Conservation (phyloP, 2,329 filamentous ascomycete genomes). For the Aspergillus awamori region DNA sequence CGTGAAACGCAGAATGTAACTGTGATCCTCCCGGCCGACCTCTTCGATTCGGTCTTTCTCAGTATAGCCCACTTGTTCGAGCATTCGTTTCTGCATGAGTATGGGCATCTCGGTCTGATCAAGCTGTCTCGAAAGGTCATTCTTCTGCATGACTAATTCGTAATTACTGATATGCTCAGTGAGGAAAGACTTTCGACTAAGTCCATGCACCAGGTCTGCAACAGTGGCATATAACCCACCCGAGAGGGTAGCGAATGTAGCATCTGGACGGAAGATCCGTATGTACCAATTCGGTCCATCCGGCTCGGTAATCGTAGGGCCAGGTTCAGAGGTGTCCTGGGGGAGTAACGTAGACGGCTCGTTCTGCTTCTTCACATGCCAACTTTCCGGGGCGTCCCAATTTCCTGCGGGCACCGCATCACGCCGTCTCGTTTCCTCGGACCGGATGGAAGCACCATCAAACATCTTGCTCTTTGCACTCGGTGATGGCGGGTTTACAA, state of each 20-base stretch:
- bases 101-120: constrained; percentile 78
- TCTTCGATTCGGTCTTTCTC: constrained; percentile 87
- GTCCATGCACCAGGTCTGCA: constrained; percentile 80
- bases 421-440: constrained; percentile 32
- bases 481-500: constrained; percentile 75
- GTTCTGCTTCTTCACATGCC: constrained; percentile 76
- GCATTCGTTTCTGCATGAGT: constrained; percentile 84
- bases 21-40: constrained; percentile 93
- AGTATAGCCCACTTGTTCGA: constrained; percentile 91
- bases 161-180: constrained; percentile 91
- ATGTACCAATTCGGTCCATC: constrained; percentile 83
- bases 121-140: constrained; percentile 83
- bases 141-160: constrained; percentile 91
- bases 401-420: constrained; percentile 55
- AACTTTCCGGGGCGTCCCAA: constrained; percentile 96
- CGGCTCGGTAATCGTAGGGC: constrained; percentile 70
- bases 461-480: constrained; percentile 55
- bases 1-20: constrained; percentile 93
- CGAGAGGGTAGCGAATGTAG: constrained; percentile 90
- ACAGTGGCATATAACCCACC: constrained; percentile 82
- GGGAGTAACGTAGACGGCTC: constrained; percentile 39
- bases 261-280: constrained; percentile 90
- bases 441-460: constrained; percentile 37
- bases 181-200: constrained; percentile 92
- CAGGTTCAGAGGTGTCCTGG: constrained; percentile 68